Conservation (phyloP, 805 yeast species). For the Saturnispora dispora region DNA sequence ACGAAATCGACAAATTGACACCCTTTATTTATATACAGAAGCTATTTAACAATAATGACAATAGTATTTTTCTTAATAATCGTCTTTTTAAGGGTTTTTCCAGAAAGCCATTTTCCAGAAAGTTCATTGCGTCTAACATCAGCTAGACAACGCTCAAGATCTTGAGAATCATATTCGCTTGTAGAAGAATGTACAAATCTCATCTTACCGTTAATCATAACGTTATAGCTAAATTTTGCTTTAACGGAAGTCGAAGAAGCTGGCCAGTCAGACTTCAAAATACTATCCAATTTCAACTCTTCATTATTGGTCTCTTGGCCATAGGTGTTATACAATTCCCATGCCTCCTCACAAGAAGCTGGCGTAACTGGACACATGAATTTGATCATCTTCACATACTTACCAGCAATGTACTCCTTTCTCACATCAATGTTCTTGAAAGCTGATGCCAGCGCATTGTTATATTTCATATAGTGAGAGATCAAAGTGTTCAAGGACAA, state of each 20-base stretch:
- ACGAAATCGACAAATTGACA: background rate
- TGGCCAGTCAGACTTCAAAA: conserved; percentile 65
- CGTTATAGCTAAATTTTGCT: conserved; percentile 35
- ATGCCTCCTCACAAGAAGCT: conserved; percentile 70
- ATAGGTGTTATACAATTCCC: conserved; percentile 41
- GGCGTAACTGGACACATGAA: conserved; percentile 78
- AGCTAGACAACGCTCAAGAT: conserved; percentile 29
- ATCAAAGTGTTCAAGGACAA: conserved; percentile 74
- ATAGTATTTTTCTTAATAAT: conserved; percentile 37
- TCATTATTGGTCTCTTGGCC: background rate
- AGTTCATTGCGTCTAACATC: conserved; percentile 27
- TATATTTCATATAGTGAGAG: conserved; percentile 82
- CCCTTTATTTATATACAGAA: background rate
- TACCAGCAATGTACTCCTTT: conserved; percentile 5
- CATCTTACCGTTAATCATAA: conserved; percentile 70
- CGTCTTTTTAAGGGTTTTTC: conserved; percentile 39
- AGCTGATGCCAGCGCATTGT: conserved; percentile 41
- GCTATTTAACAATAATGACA: conserved; percentile 18
- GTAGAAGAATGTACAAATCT: conserved; percentile 34
- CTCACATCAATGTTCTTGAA: conserved; percentile 32
- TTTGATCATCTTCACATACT: conserved; percentile 45
- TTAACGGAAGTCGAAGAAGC: conserved; percentile 31
- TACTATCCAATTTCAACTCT: conserved; percentile 26
- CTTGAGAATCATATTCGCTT: conserved; percentile 30
- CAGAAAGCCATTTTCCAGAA: conserved; percentile 35